These are phyloP conservation scores for Orbilia javanica DNA, from an alignment of 2,329 filamentous ascomycete species.

Conservation along the genomic window DNA sequence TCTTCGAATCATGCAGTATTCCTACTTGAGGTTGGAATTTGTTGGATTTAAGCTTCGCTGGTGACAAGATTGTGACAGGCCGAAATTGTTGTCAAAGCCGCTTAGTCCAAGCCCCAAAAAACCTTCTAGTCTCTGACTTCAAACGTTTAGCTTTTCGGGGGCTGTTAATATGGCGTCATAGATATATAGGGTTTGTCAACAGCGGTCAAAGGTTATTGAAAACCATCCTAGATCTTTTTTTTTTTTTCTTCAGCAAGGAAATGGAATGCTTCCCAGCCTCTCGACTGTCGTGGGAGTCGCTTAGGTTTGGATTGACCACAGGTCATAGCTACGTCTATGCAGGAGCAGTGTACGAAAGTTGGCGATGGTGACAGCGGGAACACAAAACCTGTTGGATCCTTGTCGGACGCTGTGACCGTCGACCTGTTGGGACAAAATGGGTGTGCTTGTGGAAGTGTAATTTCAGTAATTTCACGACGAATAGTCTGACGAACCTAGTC, in stretches of 20 bases:
- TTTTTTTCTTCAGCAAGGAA: background rate
- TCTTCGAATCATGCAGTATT: background rate
- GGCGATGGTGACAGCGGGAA: constrained; percentile 46
- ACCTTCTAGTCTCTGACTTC: background rate
- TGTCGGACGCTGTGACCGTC: constrained; percentile 23
- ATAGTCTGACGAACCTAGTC: constrained; percentile 9
- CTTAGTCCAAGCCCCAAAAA: constrained; percentile 14
- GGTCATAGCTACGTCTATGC: background rate
- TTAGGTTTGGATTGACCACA: background rate
- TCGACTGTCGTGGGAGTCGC: background rate
- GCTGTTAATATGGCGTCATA: constrained; percentile 3
- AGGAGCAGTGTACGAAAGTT: background rate
- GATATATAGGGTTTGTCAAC: background rate
- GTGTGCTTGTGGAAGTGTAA: constrained; percentile 12
- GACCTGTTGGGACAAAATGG: background rate
- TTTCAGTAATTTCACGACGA: constrained; percentile 37
- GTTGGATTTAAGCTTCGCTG: constrained; percentile 11
- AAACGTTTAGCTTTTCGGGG: background rate
- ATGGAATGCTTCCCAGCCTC: background rate
- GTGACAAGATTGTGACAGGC: background rate
- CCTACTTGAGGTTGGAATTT: background rate
- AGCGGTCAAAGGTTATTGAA: background rate
- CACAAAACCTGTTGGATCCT: constrained; percentile 35
- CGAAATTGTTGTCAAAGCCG: constrained; percentile 9
- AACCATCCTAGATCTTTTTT: background rate